Conservation (phyloP, 805 yeast genomes). For the Lipomyces japonicus region DNA sequence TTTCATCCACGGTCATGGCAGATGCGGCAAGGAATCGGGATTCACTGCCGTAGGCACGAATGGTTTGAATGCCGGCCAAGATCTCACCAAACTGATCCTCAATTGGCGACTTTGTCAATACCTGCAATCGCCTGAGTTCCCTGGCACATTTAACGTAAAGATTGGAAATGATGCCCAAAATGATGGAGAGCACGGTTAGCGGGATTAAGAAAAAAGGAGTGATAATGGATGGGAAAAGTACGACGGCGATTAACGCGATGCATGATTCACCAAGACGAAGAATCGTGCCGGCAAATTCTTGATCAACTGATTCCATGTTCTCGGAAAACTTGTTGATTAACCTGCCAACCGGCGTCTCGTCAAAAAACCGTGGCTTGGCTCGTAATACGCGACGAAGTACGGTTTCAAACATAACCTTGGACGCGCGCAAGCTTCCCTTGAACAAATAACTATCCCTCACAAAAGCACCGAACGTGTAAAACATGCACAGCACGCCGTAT, state of each 20-base stretch:
- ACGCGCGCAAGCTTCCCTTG: background rate
- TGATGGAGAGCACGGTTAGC: constrained; percentile 57
- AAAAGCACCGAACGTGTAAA: background rate
- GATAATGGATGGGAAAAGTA: constrained; percentile 65
- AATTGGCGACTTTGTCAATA: constrained; percentile 85
- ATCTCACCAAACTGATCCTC: constrained; percentile 96
- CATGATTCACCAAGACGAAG: constrained; percentile 65
- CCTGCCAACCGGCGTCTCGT: constrained; percentile 91
- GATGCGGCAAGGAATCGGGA: constrained; percentile 75
- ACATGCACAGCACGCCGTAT: background rate
- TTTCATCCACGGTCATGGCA: constrained; percentile 70
- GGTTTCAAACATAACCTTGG: background rate
- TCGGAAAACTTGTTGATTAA: constrained; percentile 94
- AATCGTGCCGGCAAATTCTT: constrained; percentile 76
- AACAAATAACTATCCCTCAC: background rate
- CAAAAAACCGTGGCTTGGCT: constrained; percentile 84
- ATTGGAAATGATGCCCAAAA: constrained; percentile 67
- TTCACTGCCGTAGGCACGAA: constrained; percentile 93
- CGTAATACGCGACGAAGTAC: constrained; percentile 46
- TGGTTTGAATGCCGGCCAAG: constrained; percentile 83
- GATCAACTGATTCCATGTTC: constrained; percentile 91
- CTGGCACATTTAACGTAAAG: constrained; percentile 78
- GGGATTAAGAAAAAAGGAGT: constrained; percentile 79
- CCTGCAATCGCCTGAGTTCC: constrained; percentile 84
- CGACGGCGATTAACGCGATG: constrained; percentile 61